Conservation (phyloP, 2,329 filamentous ascomycete species). For the Pseudogymnoascus sp. region DNA sequence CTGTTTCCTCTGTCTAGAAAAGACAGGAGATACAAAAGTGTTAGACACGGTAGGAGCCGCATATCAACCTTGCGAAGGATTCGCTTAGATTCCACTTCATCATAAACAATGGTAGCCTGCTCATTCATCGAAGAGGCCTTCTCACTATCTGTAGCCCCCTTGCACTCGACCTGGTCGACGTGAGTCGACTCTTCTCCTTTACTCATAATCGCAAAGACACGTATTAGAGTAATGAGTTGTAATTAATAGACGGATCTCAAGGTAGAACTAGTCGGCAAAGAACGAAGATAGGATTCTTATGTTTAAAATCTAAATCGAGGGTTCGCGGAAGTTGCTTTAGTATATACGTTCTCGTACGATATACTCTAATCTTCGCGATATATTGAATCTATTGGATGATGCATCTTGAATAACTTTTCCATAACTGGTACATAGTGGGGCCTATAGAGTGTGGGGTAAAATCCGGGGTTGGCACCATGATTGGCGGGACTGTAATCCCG, state of each 20-base stretch:
- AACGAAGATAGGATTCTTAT: background rate
- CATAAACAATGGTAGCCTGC: background rate
- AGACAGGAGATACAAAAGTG: slow-evolving; percentile 51
- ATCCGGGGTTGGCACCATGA: background rate
- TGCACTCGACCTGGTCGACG: background rate
- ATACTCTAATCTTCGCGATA: background rate
- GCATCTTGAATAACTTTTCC: background rate
- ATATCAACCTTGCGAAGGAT: slow-evolving; percentile 45
- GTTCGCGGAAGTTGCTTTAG: background rate
- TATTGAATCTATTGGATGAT: background rate
- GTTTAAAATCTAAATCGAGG: background rate
- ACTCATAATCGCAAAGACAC: background rate
- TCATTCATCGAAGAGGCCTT: background rate
- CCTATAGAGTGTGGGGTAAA: background rate
- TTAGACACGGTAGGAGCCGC: slow-evolving; percentile 45
- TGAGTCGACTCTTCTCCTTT: background rate
- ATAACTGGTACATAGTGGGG: background rate
- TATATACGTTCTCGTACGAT: background rate
- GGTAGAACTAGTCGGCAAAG: background rate
- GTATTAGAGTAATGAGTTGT: background rate
- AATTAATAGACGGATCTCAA: background rate
- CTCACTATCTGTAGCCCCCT: background rate
- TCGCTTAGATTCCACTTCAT: slow-evolving; percentile 19
- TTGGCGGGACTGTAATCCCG: background rate
- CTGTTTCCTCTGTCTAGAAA: slow-evolving; percentile 45